Evolutionary conservation across 371 early-diverging fungal species (phyloP), one percentile per base, ranked within the genome.

Genomic region (Mortierella sp.): DNA sequence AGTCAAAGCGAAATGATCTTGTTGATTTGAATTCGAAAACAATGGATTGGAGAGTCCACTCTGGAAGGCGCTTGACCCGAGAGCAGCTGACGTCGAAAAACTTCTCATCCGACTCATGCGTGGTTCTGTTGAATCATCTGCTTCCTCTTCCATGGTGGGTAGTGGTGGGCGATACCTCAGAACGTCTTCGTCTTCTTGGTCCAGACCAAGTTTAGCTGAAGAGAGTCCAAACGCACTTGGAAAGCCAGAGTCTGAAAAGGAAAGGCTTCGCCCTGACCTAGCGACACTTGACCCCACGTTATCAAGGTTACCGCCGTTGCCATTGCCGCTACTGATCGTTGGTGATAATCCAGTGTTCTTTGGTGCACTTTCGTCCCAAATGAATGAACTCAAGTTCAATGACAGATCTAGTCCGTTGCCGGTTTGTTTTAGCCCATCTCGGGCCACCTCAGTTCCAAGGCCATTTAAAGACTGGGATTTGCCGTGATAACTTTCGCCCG

Each of bases 121-220:
- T 10, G 67, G 69, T 21, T 80, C 81, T 13, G 45, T 50, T 11
- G 70, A 21, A 32, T 78, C 79, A 53, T 78, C 79, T 13, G 67
- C 10, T 33, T 78, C 79, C 38, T 78, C 79, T 32, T 78, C 79
- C 79, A 78, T 78, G n/a, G 70, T 78, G 7, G 79, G 74, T 22
- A 78, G 59, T 19, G 72, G 73, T 16, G 73, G 66, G 58, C 79
- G 48, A 50, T 69, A 73, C 47, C 73, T 55, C 13, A 73, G 57
- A n/a, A 69, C 66, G 36, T 78, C 79, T 38, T 67, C 69, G 21
- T 73, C 70, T 13, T 73, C 74, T 45, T 59, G 65, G 43, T 66
- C 70, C 40, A 68, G 40, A 24, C 45, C 60, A 41, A 63, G 63
- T 15, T 67, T 70, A 40, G 65, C 28, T 38, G 66, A 62, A 45